A percentile compares a stretch with the other conserved stretches of the same genome.
Evolutionary conservation across 192 early-diverging fungal species (phyloP).

Genomic region (Coemansia pectinata): DNA sequence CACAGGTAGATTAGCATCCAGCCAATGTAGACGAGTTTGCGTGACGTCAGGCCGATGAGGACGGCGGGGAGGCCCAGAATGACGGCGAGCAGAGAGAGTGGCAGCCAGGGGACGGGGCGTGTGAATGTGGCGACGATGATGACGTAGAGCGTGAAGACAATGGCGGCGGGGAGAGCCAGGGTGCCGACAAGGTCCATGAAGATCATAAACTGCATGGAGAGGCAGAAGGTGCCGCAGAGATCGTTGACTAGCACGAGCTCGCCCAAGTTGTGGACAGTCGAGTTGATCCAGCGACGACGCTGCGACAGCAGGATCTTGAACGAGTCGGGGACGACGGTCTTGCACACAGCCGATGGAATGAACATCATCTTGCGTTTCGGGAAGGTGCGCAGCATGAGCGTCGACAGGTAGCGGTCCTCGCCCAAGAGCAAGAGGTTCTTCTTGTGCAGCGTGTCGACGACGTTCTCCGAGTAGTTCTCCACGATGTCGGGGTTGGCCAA

Average conservation of each 20-base stretch:
- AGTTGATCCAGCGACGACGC: conserved; percentile 99
- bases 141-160: conserved; percentile 87
- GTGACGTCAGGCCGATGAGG: conserved; percentile 84
- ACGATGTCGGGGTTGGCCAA: conserved; percentile 85
- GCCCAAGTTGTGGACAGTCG: conserved; percentile 96
- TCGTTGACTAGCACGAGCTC: conserved; percentile 92
- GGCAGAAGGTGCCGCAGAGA: conserved; percentile 96
- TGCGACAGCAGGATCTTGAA: conserved; percentile 96
- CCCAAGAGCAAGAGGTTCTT: conserved; percentile 98
- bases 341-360: conserved; percentile 91
- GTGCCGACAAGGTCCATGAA: conserved; percentile 95
- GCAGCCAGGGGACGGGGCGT: conserved; percentile 73
- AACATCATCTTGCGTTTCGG: conserved; percentile 95
- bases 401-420: conserved; percentile 97
- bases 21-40: conserved; percentile 88
- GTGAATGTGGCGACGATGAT: conserved; percentile 64
- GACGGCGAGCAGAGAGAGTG: conserved; percentile 80
- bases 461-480: conserved; percentile 90
- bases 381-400: conserved; percentile 95
- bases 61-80: conserved; percentile 88
- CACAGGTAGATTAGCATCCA: conserved; percentile 98
- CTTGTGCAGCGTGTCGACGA: conserved; percentile 96
- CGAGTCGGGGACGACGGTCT: conserved; percentile 90
- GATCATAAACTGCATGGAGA: conserved; percentile 97
- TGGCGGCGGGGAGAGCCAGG: conserved; percentile 88